phyloP scores from a whole-genome alignment of 2,329 filamentous ascomycete species.

The Hypoxylon sp. region DNA sequence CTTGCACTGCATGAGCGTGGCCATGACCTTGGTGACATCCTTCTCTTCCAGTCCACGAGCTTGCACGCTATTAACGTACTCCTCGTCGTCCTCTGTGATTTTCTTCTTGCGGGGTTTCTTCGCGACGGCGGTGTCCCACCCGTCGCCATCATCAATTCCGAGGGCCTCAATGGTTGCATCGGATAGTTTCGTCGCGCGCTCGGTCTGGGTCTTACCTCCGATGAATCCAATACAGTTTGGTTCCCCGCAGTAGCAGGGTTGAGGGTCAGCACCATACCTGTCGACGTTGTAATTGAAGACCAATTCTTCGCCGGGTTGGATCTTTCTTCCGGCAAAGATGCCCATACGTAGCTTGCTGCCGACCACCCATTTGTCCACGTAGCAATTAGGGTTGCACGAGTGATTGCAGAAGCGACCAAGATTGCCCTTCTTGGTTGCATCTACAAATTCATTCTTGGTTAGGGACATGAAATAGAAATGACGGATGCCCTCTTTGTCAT shows the following conservation, averaged over 20 bases:
- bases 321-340: slow-evolving; percentile 90
- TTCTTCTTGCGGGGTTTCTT: slow-evolving; percentile 96
- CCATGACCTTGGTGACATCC: slow-evolving; percentile 61
- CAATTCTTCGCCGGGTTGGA: slow-evolving; percentile 91
- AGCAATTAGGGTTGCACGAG: slow-evolving; percentile 98
- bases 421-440: slow-evolving; percentile 97
- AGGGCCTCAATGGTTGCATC: slow-evolving; percentile 93
- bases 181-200: slow-evolving; percentile 92
- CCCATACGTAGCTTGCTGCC: slow-evolving; percentile 98
- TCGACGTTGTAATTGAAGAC: slow-evolving; percentile 99
- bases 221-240: slow-evolving; percentile 96
- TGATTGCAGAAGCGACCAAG: slow-evolving; percentile 98
- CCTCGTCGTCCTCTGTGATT: slow-evolving; percentile 90
- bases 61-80: slow-evolving; percentile 86
- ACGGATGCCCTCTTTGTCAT: slow-evolving; percentile 96
- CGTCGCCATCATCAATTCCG: slow-evolving; percentile 92
- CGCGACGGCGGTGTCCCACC: slow-evolving; percentile 90
- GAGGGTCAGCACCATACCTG: slow-evolving; percentile 95
- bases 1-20: slow-evolving; percentile 95
- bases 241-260: slow-evolving; percentile 97
- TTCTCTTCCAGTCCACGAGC: slow-evolving; percentile 55
- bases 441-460: slow-evolving; percentile 95
- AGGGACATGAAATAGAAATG: slow-evolving; percentile 99
- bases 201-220: slow-evolving; percentile 97
- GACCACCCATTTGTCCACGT: slow-evolving; percentile 99